Base-by-base conservation (phyloP, 208 protist species). In the Lotmaria passim region DNA sequence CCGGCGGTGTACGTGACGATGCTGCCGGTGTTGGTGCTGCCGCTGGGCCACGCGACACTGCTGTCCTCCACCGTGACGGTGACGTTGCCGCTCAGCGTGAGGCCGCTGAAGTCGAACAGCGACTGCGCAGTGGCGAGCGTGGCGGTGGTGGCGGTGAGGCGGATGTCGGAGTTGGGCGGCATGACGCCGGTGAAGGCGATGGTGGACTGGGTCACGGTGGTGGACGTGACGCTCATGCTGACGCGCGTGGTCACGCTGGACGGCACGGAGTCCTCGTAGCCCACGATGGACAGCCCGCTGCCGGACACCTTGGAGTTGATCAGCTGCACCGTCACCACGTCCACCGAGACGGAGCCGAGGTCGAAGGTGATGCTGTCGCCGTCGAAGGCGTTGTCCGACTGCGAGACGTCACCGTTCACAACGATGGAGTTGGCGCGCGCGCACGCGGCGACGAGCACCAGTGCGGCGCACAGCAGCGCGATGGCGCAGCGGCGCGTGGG, bases 101-200 rank as follows among this genome's bases (percentile, higher is more conserved):
- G 55, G 11, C 48, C 58, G 36, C 59, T 66, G 59, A 74, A 74
- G 36, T 74, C 59, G 68, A 74, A 74, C 31, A 67, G 68, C 33
- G 68, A 63, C 56, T 74, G 56, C 26, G 14, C 15, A 36, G 50
- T 28, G 30, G 31, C 17, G n/a, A 67, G 50, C 28, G 57, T 48
- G 46, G 43, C 68, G 30, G 44, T 56, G 30, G 68, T 74, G 23
- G 68, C 14, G 56, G 53, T 38, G 38, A 74, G 47, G 48, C 51
- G 57, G 30, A 74, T 59, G 59, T 67, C 47, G 47, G 57, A 58
- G 68, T 74, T 66, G 24, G 41, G 6, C 12, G 68, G 68, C 57
- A 74, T 74, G 24, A 12, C 48, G 5, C 34, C 50, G 41, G 56
- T 65, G 59, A 74, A 50, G 47, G 31, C 24, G 57, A 74, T 57